Base-by-base conservation (phyloP, 202 grass and related monocot species). In the Dendrocalamus latiflorus region DNA sequence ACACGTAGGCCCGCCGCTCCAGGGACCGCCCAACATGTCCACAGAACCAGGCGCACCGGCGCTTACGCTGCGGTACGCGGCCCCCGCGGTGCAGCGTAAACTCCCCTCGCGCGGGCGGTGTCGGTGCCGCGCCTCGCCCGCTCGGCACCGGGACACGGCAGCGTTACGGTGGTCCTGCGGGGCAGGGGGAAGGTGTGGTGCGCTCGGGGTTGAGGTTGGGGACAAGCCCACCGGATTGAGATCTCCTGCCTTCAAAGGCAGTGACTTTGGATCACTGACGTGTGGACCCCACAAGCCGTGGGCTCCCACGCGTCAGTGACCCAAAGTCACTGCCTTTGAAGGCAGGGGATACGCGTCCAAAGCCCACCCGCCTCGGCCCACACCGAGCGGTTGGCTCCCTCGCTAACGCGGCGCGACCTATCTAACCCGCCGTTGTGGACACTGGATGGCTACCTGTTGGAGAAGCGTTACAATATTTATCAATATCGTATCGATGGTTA, bases 191-290 rank as follows among this genome's bases (percentile, higher is more conserved):
- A 13, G 8, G 26, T 33, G 33, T 11, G 53, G n/a, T 55, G 72
- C 13, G 17, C 42, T 21, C 47, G 60, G 77, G 9, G 39, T 42
- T 30, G 13, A 12, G 76, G 60, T 66, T 77, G 65, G 88, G 88
- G 66, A 34, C 39, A 74, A 82, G 28, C 41, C 78, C 77, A 71
- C 65, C 81, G n/a, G 48, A n/a, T n/a, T n/a, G n/a, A n/a, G n/a
- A n/a, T n/a, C n/a, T n/a, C n/a, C n/a, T n/a, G n/a, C n/a, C n/a
- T n/a, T n/a, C n/a, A n/a, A n/a, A n/a, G n/a, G n/a, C n/a, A n/a
- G n/a, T n/a, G n/a, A n/a, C n/a, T n/a, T n/a, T n/a, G n/a, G n/a
- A n/a, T n/a, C n/a, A n/a, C n/a, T n/a, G n/a, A n/a, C n/a, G n/a
- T n/a, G n/a, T n/a, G n/a, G n/a, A n/a, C n/a, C n/a, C n/a, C n/a